Conservation (phyloP, 164 flowering plant genomes). For the Echeveria elegans region DNA sequence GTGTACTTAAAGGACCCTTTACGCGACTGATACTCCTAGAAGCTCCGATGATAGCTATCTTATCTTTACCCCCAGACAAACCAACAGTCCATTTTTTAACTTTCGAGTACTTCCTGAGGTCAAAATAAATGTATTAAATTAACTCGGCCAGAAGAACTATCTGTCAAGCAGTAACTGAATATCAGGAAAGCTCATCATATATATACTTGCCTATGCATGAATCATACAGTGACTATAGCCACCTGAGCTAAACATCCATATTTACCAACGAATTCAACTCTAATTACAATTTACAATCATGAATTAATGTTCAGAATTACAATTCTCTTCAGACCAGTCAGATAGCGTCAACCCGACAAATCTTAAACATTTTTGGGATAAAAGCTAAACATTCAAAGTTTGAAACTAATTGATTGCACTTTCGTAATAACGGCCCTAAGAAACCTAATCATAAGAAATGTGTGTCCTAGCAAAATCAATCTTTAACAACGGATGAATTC, state of each 20-base stretch:
- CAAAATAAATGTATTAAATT: slow-evolving; percentile 1
- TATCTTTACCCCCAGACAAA: slow-evolving; percentile 15
- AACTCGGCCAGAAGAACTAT: background rate
- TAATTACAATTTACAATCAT: background rate
- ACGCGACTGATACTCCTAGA: slow-evolving; percentile 85
- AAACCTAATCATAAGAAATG: background rate
- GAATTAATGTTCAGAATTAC: background rate
- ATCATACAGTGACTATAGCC: background rate
- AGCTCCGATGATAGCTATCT: slow-evolving; percentile 83
- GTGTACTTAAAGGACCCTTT: slow-evolving; percentile 45
- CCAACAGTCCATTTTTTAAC: slow-evolving; percentile 76
- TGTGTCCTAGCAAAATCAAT: background rate
- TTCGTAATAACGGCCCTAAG: background rate
- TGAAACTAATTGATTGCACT: background rate
- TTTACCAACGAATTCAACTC: background rate
- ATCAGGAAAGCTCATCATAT: background rate
- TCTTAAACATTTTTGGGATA: no score
- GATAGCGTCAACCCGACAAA: background rate
- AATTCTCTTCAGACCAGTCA: background rate
- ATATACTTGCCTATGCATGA: background rate
- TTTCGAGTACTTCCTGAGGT: slow-evolving; percentile 63
- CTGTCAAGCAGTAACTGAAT: background rate
- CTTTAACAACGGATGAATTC: background rate
- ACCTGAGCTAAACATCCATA: background rate
- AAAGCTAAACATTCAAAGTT: background rate